phyloP scores from a whole-genome alignment of 2,329 filamentous ascomycete species.

The Trichoderma sp. region DNA sequence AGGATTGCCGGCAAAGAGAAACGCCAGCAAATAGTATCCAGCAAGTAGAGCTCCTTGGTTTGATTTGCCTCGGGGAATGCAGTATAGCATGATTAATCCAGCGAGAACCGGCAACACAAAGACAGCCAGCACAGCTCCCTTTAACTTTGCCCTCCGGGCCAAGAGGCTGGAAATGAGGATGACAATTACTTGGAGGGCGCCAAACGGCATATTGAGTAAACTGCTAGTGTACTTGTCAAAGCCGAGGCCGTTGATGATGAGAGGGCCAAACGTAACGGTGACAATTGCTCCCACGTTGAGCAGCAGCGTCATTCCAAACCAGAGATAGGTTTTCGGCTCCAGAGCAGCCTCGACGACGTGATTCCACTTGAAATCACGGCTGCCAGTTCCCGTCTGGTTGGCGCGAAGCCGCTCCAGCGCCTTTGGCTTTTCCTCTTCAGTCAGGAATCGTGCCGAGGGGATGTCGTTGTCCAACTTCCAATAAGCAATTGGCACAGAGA shows the following conservation, averaged over 20 bases:
- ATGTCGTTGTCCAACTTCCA: slow-evolving; percentile 63
- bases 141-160: slow-evolving; percentile 58
- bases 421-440: slow-evolving; percentile 64
- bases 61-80: slow-evolving; percentile 48
- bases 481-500: slow-evolving; percentile 60
- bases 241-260: slow-evolving; percentile 62
- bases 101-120: slow-evolving; percentile 62
- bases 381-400: slow-evolving; percentile 76
- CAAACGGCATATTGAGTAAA: slow-evolving; percentile 68
- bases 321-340: slow-evolving; percentile 59
- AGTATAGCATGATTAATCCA: slow-evolving; percentile 58
- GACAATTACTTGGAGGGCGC: slow-evolving; percentile 59
- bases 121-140: slow-evolving; percentile 55
- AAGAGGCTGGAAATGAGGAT: slow-evolving; percentile 62
- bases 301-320: slow-evolving; percentile 60
- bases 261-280: slow-evolving; percentile 64
- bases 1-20: slow-evolving; percentile 66
- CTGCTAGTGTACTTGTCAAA: slow-evolving; percentile 60
- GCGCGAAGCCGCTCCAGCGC: slow-evolving; percentile 70
- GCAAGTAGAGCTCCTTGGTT: slow-evolving; percentile 49
- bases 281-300: slow-evolving; percentile 66
- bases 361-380: slow-evolving; percentile 66
- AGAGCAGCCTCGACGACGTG: slow-evolving; percentile 59
- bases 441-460: slow-evolving; percentile 58
- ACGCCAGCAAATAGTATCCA: slow-evolving; percentile 67